phyloP scores from a whole-genome alignment of 83 land plant genomes.

The Picea engelmannii region DNA sequence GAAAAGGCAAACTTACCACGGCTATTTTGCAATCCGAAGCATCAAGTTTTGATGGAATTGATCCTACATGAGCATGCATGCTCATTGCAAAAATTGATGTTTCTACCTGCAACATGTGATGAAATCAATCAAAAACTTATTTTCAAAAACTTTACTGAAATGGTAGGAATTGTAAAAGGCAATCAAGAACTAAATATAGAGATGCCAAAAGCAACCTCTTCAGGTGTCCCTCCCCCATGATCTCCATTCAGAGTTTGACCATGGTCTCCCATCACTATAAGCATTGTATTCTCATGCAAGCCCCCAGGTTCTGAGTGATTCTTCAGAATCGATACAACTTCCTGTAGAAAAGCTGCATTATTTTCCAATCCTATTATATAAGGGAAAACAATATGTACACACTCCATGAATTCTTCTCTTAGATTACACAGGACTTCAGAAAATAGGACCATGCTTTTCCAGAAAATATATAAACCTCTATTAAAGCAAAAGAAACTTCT shows the following conservation, averaged over 20 bases:
- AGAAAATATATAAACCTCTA: background rate
- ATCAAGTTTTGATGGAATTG: slow-evolving; percentile 34
- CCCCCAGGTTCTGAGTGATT: slow-evolving; percentile 73
- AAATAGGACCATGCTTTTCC: background rate
- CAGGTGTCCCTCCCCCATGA: slow-evolving; percentile 96
- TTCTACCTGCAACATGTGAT: slow-evolving; percentile 59
- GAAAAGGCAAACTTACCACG: slow-evolving; percentile 38
- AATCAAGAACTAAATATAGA: background rate
- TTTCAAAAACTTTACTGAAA: slow-evolving; percentile 7
- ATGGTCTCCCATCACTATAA: slow-evolving; percentile 97
- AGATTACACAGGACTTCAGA: background rate
- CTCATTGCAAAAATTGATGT: slow-evolving; percentile 74
- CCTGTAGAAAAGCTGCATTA: slow-evolving; percentile 43
- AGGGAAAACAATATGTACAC: background rate
- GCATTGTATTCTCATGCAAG: slow-evolving; percentile 81
- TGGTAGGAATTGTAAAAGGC: background rate
- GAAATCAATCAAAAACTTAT: background rate
- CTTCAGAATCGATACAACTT: slow-evolving; percentile 66
- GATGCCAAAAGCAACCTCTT: slow-evolving; percentile 65
- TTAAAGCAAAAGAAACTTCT: background rate
- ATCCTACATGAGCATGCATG: slow-evolving; percentile 30
- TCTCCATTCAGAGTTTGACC: slow-evolving; percentile 98
- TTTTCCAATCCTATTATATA: background rate
- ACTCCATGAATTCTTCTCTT: background rate
- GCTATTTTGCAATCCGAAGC: slow-evolving; percentile 25